phyloP scores from a whole-genome alignment of 225 moss, liverwort and hornwort genomes.

The Bryum argenteum region DNA sequence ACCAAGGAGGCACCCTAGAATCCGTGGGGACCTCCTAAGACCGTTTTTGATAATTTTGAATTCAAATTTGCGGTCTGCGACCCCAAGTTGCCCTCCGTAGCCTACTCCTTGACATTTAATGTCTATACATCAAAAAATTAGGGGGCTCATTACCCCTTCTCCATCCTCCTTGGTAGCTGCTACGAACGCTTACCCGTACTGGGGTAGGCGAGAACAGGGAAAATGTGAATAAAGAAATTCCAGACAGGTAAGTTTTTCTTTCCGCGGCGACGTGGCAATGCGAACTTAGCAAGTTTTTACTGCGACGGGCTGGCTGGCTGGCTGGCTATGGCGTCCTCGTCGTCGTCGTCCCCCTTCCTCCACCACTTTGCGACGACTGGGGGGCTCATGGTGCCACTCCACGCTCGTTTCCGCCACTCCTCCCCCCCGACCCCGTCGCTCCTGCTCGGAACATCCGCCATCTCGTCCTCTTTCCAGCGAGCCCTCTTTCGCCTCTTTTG shows the following conservation, averaged over 20 bases:
- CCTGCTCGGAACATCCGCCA: not conserved
- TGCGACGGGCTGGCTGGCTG: not conserved
- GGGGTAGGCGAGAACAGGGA: not conserved
- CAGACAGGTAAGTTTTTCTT: not conserved
- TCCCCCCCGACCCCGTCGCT: not conserved
- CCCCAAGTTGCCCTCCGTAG: no score
- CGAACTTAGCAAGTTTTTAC: not conserved
- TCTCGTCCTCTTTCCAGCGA: not conserved
- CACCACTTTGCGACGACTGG: not conserved
- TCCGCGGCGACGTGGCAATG: not conserved
- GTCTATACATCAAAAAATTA: no score
- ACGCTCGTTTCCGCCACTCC: not conserved
- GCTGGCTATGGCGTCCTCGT: conserved; percentile 24
- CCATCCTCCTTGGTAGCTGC: no score
- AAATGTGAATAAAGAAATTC: not conserved
- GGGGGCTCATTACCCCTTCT: no score
- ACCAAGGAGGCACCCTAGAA: no score
- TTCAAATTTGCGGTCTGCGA: no score
- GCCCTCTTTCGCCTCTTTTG: not conserved
- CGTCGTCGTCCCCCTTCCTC: conserved; percentile 4
- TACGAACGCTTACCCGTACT: no score
- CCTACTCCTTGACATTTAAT: no score
- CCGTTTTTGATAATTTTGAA: no score
- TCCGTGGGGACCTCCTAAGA: no score
- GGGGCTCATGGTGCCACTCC: conserved; percentile 12